Conservation (phyloP, 1,139 yeast genomes). For the Debaryomyces udenii region DNA sequence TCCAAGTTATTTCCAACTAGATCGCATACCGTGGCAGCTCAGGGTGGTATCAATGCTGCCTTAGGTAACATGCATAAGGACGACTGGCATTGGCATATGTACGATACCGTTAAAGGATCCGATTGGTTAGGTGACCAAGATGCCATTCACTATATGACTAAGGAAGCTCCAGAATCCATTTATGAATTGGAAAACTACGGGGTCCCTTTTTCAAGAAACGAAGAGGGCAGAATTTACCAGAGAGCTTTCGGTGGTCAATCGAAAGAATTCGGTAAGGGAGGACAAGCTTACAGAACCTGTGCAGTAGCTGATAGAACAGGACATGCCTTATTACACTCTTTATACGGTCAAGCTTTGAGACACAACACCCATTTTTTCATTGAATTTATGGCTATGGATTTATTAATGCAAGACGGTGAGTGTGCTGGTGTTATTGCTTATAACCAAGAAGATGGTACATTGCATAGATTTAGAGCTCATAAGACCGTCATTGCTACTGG, state of each 20-base stretch:
- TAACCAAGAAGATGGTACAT: conserved; percentile 98
- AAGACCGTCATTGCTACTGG: conserved; percentile 97
- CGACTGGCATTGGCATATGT: conserved; percentile 99
- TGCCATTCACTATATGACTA: conserved; percentile 98
- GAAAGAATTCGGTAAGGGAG: conserved; percentile 94
- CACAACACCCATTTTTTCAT: conserved; percentile 97
- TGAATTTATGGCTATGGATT: conserved; percentile 94
- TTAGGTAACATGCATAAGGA: conserved; percentile 96
- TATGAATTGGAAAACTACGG: conserved; percentile 98
- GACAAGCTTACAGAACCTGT: conserved; percentile 98
- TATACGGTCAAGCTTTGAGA: conserved; percentile 94
- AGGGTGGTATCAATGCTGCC: conserved; percentile 99
- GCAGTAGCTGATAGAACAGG: conserved; percentile 99
- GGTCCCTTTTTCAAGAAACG: conserved; percentile 96
- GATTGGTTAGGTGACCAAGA: conserved; percentile 99
- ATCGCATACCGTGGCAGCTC: conserved; percentile 99
- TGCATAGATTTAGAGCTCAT: conserved; percentile 96
- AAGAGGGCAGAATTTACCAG: conserved; percentile 95
- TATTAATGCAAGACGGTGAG: conserved; percentile 92
- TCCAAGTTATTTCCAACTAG: conserved; percentile 97
- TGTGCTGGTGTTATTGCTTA: conserved; percentile 97
- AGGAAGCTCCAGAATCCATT: conserved; percentile 95
- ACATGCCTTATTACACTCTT: conserved; percentile 92
- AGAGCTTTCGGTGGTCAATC: conserved; percentile 99
- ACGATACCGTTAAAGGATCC: conserved; percentile 98